A percentile compares a stretch with the other conserved stretches of the same genome.
Conservation (phyloP, 78 protist species). For the Neovahlkampfia damariscottae region DNA sequence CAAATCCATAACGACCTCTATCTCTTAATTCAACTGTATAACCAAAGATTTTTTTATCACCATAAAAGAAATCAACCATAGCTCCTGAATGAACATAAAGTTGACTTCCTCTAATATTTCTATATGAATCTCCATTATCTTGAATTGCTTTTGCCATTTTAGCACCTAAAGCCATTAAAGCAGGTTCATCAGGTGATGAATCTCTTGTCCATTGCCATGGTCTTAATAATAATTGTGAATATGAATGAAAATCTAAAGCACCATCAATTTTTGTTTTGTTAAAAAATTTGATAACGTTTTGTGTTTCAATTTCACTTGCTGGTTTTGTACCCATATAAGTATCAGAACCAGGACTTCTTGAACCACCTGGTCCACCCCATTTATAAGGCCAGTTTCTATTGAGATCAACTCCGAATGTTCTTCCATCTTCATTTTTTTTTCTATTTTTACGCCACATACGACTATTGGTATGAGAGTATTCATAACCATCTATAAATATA, state of each 20-base stretch:
- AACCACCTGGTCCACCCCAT: slow-evolving; percentile 3
- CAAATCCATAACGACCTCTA: slow-evolving; percentile 33
- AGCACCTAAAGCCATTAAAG: background rate
- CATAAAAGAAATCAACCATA: slow-evolving; percentile 21
- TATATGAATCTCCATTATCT: background rate
- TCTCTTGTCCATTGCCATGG: slow-evolving; percentile 12
- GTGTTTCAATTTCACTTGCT: background rate
- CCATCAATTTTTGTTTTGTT: too few species aligned
- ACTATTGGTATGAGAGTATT: background rate
- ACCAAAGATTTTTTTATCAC: background rate
- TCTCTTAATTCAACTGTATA: slow-evolving; percentile 28
- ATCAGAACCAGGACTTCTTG: background rate
- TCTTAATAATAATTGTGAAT: slow-evolving; percentile 19
- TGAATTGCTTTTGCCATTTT: slow-evolving; percentile 5
- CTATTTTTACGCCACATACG: slow-evolving; percentile 41
- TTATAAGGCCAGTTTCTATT: slow-evolving; percentile 27
- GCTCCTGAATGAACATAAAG: slow-evolving; percentile 19
- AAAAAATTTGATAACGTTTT: background rate
- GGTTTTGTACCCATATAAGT: slow-evolving; percentile 15
- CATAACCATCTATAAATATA: slow-evolving; percentile 34
- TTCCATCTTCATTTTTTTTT: background rate
- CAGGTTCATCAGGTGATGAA: slow-evolving; percentile 15
- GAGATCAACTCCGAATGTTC: slow-evolving; percentile 22
- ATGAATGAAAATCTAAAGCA: slow-evolving; percentile 19
- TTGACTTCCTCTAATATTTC: background rate